Base-by-base conservation (phyloP, 2,329 filamentous ascomycete genomes). In the Cladophialophora chaetospira region DNA sequence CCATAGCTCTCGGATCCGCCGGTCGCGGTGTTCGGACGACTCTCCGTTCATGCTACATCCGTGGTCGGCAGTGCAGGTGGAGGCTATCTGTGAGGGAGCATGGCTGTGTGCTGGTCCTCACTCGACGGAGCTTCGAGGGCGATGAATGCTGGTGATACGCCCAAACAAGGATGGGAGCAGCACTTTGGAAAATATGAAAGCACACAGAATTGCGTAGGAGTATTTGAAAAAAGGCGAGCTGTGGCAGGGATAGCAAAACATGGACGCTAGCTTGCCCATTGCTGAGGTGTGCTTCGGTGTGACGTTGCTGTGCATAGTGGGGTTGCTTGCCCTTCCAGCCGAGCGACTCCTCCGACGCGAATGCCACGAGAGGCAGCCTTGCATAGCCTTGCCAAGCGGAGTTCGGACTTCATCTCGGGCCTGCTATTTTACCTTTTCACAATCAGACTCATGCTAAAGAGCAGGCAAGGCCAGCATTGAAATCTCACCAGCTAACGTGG, bases 1-100 rank as follows among this genome's bases (percentile, higher is more conserved):
- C 92, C 93, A 97, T 69, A 97, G 83, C 72, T 86, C 82, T 75
- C 91, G 87, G 67, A 97, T 84, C 69, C 92, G 84, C 73, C 85
- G 82, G 76, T 96, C 89, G 71, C 88, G 85, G 76, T 89, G 83
- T 74, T 87, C 87, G 73, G 88, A 83, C 68, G 87, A 86, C 77
- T 94, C 89, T 72, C 79, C 81, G 77, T 90, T 80, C 81, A 89
- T 88, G 75, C 79, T 83, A 73, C 60, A 56, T 57, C 58, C 59
- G 60, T n/a, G n/a, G 42, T 60, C 26, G 17, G 61, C 57, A 53
- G 53, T 49, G 57, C 36, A 43, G 40, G 45, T 50, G 45, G 49
- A 52, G 58, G 61, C 57, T 62, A 62, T 62, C 60, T 60, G 53
- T 60, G 60, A 49, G 60, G 60, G 60, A 55, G 56, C 60, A 62